Percentiles rank a stretch among this genome's conserved stretches.
phyloP scores from a whole-genome alignment of 495 filamentous ascomycete genomes.

The Penicillium daleae region DNA sequence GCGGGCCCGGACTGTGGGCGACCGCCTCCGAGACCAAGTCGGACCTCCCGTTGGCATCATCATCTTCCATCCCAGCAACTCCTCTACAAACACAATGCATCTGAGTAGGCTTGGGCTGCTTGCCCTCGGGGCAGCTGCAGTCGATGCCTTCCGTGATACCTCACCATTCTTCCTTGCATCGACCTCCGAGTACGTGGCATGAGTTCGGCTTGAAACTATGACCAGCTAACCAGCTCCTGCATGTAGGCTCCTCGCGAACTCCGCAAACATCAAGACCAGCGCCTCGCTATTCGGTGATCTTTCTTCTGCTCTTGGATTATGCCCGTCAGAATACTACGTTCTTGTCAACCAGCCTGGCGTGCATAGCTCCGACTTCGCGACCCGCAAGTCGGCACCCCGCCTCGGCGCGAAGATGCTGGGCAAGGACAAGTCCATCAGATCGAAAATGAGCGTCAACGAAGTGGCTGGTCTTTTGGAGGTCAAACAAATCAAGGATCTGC shows the following conservation, averaged over 20 bases:
- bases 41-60: constrained; percentile 35
- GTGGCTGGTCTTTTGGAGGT: constrained; percentile 64
- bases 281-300: constrained; percentile 39
- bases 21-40: constrained; percentile 39
- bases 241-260: constrained; percentile 47
- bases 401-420: constrained; percentile 58
- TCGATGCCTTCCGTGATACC: constrained; percentile 77
- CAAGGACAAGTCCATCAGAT: constrained; percentile 52
- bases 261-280: constrained; percentile 48
- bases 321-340: constrained; percentile 78
- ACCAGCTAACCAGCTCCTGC: constrained; percentile 34
- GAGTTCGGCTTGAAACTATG: constrained; percentile 19
- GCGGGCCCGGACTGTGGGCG: constrained; percentile 30
- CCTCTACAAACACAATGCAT: constrained; percentile 57
- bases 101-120: constrained; percentile 61
- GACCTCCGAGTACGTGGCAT: constrained; percentile 66
- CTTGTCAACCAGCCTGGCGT: constrained; percentile 80
- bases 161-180: constrained; percentile 88
- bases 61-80: constrained; percentile 25
- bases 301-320: constrained; percentile 56
- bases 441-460: constrained; percentile 59
- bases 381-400: constrained; percentile 59
- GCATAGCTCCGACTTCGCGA: constrained; percentile 64
- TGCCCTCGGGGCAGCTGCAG: constrained; percentile 61
- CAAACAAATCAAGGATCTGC: constrained; percentile 53